Percentiles rank a stretch among this genome's conserved stretches.
Conservation (phyloP, 2,329 filamentous ascomycete genomes). For the Ophiostoma himal-ulmi region DNA sequence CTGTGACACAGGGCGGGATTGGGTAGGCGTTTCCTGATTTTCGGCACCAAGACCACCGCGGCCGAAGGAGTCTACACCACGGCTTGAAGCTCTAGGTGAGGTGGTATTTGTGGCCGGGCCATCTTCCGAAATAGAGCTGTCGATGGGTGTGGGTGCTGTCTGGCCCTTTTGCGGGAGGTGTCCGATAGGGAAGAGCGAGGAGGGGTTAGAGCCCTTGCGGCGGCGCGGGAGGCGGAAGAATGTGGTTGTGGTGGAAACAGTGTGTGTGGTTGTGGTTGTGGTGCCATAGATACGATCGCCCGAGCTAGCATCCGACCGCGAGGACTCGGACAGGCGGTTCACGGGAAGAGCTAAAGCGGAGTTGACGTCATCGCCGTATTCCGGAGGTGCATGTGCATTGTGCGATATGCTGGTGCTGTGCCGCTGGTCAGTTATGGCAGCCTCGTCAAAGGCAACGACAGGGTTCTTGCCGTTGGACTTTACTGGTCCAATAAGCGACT, state of each 20-base stretch:
- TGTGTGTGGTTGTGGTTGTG: conserved; percentile 56
- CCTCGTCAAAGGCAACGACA: conserved; percentile 56
- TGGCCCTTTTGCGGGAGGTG: conserved; percentile 56
- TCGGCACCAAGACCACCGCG: conserved; percentile 16
- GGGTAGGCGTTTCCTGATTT: conserved; percentile 32
- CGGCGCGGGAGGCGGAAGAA: conserved; percentile 78
- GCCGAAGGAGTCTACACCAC: conserved; percentile 16
- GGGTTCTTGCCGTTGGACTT: conserved; percentile 35
- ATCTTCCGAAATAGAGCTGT: conserved; percentile 19
- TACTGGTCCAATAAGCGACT: conserved; percentile 35
- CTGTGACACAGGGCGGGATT: conserved; percentile 30
- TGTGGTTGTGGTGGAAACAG: conserved; percentile 57
- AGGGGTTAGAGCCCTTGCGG: conserved; percentile 48
- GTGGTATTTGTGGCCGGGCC: background rate
- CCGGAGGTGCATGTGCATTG: conserved; percentile 33
- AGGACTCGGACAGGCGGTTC: conserved; percentile 74
- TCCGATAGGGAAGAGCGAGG: conserved; percentile 75
- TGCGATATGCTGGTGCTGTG: background rate
- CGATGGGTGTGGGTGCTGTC: conserved; percentile 16
- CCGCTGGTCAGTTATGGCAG: conserved; percentile 36
- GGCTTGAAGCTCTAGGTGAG: conserved; percentile 13
- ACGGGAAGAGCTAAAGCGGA: conserved; percentile 57
- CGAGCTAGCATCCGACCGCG: conserved; percentile 79
- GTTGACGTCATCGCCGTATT: conserved; percentile 54
- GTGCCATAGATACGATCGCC: conserved; percentile 57